These are phyloP conservation scores for Alternaria brassicae DNA, from an alignment of 2,329 filamentous ascomycete species.

Conservation along the genomic window DNA sequence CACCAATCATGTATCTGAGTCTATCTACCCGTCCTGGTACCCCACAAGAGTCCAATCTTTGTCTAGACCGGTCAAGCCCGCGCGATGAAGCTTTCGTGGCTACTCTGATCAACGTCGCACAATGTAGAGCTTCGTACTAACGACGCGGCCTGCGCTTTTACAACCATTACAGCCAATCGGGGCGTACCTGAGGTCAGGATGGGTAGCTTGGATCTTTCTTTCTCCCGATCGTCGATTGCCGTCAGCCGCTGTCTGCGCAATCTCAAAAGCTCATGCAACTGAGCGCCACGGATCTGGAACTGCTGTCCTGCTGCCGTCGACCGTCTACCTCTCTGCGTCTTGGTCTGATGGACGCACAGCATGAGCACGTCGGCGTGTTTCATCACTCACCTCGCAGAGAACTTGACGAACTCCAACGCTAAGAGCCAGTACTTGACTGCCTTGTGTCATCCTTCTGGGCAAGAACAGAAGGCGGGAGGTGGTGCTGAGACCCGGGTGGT, in stretches of 20 bases:
- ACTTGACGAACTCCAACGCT: background rate
- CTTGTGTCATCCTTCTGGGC: background rate
- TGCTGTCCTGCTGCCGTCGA: conserved; percentile 1
- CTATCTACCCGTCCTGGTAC: conserved; percentile 9
- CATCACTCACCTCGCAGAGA: background rate
- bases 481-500: background rate
- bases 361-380: background rate
- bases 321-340: background rate
- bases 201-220: background rate
- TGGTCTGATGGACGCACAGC: background rate
- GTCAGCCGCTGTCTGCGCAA: conserved; percentile 20
- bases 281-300: conserved; percentile 13
- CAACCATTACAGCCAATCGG: conserved; percentile 10
- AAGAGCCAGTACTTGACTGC: background rate
- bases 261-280: conserved; percentile 11
- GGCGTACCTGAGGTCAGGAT: background rate
- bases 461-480: background rate
- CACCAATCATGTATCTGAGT: conserved; percentile 16
- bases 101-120: conserved; percentile 14
- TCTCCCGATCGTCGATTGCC: conserved; percentile 16
- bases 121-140: background rate
- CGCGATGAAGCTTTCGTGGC: conserved; percentile 14
- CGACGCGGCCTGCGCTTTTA: background rate
- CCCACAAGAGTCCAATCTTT: conserved; percentile 13
- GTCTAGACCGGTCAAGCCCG: conserved; percentile 15